Conservation (phyloP, 768 basidiomycete species). For the Tulasnella sp. region DNA sequence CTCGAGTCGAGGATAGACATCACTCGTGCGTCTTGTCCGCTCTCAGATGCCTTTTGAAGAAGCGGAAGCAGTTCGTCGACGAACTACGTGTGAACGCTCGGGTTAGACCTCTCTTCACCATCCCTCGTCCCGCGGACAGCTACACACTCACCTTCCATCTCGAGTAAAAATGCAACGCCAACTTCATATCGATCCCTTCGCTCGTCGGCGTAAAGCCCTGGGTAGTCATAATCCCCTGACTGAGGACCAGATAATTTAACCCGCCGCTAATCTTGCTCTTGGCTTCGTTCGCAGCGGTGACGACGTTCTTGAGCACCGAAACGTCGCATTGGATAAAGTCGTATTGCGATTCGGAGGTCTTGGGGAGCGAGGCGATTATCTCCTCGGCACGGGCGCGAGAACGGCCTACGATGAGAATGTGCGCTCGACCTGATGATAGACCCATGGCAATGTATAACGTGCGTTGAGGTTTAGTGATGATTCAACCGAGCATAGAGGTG, state of each 20-base stretch:
- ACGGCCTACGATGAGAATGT: slow-evolving; percentile 19
- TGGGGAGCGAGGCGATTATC: slow-evolving; percentile 17
- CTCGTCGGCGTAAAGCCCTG: slow-evolving; percentile 13
- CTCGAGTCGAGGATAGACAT: slow-evolving; percentile 4
- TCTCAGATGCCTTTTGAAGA: slow-evolving; percentile 3
- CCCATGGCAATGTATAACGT: not conserved
- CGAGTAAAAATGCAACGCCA: slow-evolving; percentile 16
- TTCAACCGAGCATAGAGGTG: not conserved
- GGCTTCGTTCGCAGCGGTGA: not conserved
- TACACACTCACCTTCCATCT: slow-evolving; percentile 14
- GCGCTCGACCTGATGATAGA: not conserved
- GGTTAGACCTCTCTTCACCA: not conserved
- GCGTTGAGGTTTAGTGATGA: not conserved
- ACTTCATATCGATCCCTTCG: slow-evolving; percentile 15
- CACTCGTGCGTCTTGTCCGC: slow-evolving; percentile 15
- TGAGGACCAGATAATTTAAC: slow-evolving; percentile 13
- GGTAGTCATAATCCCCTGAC: slow-evolving; percentile 11
- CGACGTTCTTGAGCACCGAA: slow-evolving; percentile 18
- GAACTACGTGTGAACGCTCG: not conserved
- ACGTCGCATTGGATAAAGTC: slow-evolving; percentile 24
- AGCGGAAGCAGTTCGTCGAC: slow-evolving; percentile 12
- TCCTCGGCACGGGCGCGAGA: slow-evolving; percentile 16
- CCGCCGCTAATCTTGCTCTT: not conserved
- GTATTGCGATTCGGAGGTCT: slow-evolving; percentile 18
- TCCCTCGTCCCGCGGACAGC: no score